phyloP scores from a whole-genome alignment of 2,329 filamentous ascomycete species.

The Exophiala lecanii-corni region DNA sequence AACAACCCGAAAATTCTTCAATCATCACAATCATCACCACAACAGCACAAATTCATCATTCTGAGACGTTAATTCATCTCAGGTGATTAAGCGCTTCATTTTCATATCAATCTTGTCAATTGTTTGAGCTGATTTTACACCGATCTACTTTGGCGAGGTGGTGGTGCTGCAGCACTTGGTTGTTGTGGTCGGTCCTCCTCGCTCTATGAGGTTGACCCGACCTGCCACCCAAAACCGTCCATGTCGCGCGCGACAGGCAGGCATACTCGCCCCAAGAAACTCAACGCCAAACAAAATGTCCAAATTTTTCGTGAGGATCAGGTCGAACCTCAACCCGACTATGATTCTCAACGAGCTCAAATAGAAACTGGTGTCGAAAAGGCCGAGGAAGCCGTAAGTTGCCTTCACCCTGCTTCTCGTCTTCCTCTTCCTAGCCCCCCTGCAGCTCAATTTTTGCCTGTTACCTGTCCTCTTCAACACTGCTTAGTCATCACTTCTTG shows the following conservation, averaged over 20 bases:
- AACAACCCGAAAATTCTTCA: conserved; percentile 12
- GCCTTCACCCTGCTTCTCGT: background rate
- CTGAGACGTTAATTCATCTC: conserved; percentile 50
- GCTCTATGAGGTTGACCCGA: conserved; percentile 15
- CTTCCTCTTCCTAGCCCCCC: conserved; percentile 3
- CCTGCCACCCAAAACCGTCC: conserved; percentile 9
- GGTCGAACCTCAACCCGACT: conserved; percentile 80
- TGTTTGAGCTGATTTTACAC: conserved; percentile 15
- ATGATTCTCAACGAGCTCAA: conserved; percentile 74
- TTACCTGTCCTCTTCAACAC: conserved; percentile 15
- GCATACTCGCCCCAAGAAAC: conserved; percentile 58
- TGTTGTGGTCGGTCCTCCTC: conserved; percentile 4
- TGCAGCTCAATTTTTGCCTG: conserved; percentile 8
- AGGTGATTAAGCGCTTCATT: conserved; percentile 57
- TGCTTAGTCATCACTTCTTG: conserved; percentile 18
- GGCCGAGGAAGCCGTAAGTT: conserved; percentile 91
- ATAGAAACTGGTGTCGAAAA: conserved; percentile 97
- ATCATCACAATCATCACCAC: conserved; percentile 50
- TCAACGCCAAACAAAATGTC: conserved; percentile 84
- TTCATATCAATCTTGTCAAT: conserved; percentile 61
- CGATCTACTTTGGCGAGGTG: conserved; percentile 3
- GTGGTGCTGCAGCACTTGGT: conserved; percentile 4
- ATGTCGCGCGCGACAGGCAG: conserved; percentile 33
- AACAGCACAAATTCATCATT: conserved; percentile 48
- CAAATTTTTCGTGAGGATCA: conserved; percentile 85